phyloP scores from a whole-genome alignment of 2,329 filamentous ascomycete species.

The Fusarium incarnatum region DNA sequence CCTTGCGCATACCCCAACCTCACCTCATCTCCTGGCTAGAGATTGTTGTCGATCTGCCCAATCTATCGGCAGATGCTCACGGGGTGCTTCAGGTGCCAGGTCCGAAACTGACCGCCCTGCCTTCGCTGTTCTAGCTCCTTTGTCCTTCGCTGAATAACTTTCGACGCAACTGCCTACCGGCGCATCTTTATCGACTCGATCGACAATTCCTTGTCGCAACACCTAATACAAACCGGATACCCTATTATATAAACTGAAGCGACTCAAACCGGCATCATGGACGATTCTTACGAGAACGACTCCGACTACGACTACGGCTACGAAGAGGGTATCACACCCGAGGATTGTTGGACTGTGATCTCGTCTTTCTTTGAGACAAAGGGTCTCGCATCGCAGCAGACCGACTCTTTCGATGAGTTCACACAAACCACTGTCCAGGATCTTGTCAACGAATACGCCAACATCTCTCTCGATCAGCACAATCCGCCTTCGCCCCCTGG shows the following conservation, averaged over 20 bases:
- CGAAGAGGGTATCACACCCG: constrained; percentile 83
- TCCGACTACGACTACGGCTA: constrained; percentile 78
- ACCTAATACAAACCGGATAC: background rate
- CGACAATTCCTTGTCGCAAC: constrained; percentile 13
- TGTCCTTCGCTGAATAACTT: constrained; percentile 36
- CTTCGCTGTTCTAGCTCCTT: constrained; percentile 40
- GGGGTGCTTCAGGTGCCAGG: constrained; percentile 51
- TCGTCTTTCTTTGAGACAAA: constrained; percentile 97
- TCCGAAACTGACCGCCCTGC: constrained; percentile 49
- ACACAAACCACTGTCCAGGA: constrained; percentile 94
- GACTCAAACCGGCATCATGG: constrained; percentile 55
- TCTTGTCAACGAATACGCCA: constrained; percentile 90
- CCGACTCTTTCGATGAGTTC: constrained; percentile 98
- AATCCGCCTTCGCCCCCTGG: constrained; percentile 81
- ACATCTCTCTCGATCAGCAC: constrained; percentile 93
- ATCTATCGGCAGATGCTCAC: constrained; percentile 49
- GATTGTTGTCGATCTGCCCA: constrained; percentile 36
- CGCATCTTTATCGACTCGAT: constrained; percentile 19
- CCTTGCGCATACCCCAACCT: constrained; percentile 36
- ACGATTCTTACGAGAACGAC: constrained; percentile 64
- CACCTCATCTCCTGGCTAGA: constrained; percentile 28
- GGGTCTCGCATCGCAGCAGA: constrained; percentile 95
- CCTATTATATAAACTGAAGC: background rate
- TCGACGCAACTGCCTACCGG: constrained; percentile 18
- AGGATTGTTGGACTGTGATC: constrained; percentile 99